These are phyloP conservation scores for Pythium utonaiense DNA, from an alignment of 352 stramenopile species.

Conservation along the genomic window DNA sequence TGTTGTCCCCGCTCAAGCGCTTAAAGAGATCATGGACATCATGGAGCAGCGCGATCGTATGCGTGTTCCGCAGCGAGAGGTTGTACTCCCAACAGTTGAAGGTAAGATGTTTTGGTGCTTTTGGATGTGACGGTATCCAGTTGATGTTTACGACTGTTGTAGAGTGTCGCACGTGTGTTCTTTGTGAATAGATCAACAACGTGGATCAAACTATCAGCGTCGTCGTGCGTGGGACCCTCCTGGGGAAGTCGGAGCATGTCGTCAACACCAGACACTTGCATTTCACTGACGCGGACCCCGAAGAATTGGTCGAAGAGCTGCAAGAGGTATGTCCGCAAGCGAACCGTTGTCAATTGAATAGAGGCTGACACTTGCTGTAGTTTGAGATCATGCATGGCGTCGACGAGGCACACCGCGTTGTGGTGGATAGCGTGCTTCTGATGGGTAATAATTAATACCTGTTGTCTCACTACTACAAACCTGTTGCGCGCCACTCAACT, in stretches of 20 bases:
- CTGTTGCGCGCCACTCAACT: no score
- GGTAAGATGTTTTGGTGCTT: not conserved
- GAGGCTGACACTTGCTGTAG: not conserved
- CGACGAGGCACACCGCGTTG: conserved; percentile 7
- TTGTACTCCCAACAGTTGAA: conserved; percentile 11
- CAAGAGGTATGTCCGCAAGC: not conserved
- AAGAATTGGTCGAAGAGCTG: conserved; percentile 12
- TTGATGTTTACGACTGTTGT: no score
- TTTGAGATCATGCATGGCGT: conserved; percentile 12
- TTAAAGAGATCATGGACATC: conserved; percentile 8
- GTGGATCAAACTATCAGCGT: no score
- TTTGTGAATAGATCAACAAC: conserved; percentile 4
- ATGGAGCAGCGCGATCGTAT: conserved; percentile 2
- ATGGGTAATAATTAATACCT: no score
- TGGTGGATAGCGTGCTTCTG: conserved; percentile 15
- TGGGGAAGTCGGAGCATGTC: conserved; percentile 19
- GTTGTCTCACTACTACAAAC: no score
- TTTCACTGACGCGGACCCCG: conserved; percentile 11
- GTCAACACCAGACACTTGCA: conserved; percentile 3
- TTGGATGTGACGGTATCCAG: no score
- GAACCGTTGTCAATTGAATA: not conserved
- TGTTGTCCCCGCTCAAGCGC: conserved; percentile 10
- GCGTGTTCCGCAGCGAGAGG: conserved; percentile 1
- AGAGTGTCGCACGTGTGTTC: conserved; percentile 14
- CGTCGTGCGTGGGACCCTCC: conserved; percentile 2